Evolutionary conservation across 805 yeast species (phyloP).

Genomic region (Candida ipomoeae): DNA sequence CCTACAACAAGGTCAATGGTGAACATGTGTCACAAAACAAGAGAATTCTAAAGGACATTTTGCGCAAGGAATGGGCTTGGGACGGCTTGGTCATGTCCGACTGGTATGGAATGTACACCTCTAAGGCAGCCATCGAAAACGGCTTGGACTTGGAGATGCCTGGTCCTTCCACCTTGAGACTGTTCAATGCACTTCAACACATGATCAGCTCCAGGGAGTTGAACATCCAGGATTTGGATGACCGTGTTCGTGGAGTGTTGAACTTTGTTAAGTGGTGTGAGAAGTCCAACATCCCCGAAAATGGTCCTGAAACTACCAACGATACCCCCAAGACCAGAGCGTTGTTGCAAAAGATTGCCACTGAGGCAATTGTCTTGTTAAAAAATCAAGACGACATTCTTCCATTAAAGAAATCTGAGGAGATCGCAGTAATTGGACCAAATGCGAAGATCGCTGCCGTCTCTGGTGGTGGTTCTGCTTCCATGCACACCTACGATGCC

Average conservation of each 20-base stretch:
- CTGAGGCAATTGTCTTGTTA: slow-evolving; percentile 52
- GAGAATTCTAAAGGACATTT: slow-evolving; percentile 21
- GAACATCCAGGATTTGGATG: slow-evolving; percentile 24
- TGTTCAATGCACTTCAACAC: slow-evolving; percentile 16
- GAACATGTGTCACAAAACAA: slow-evolving; percentile 26
- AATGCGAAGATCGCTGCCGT: slow-evolving; percentile 47
- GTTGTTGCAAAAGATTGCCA: slow-evolving; percentile 19
- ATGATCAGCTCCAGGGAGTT: slow-evolving; percentile 26
- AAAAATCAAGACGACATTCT: slow-evolving; percentile 47
- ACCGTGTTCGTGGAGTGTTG: slow-evolving; percentile 25
- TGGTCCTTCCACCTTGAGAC: slow-evolving; percentile 27
- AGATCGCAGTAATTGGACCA: slow-evolving; percentile 55
- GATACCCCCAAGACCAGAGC: slow-evolving; percentile 24
- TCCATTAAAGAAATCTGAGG: slow-evolving; percentile 43
- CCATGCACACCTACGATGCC: slow-evolving; percentile 44
- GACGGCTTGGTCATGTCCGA: slow-evolving; percentile 33
- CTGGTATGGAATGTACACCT: slow-evolving; percentile 31
- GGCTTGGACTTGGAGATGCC: slow-evolving; percentile 37
- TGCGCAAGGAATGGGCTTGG: slow-evolving; percentile 31
- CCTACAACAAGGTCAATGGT: slow-evolving; percentile 31
- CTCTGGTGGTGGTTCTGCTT: slow-evolving; percentile 64
- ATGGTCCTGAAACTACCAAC: slow-evolving; percentile 21
- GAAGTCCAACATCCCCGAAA: slow-evolving; percentile 20
- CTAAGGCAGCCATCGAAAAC: slow-evolving; percentile 23
- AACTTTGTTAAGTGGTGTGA: slow-evolving; percentile 23